A percentile compares a stretch with the other conserved stretches of the same genome.
These are phyloP conservation scores for Penicillium bialowiezense DNA, from an alignment of 495 filamentous ascomycete genomes.

Conservation along the genomic window DNA sequence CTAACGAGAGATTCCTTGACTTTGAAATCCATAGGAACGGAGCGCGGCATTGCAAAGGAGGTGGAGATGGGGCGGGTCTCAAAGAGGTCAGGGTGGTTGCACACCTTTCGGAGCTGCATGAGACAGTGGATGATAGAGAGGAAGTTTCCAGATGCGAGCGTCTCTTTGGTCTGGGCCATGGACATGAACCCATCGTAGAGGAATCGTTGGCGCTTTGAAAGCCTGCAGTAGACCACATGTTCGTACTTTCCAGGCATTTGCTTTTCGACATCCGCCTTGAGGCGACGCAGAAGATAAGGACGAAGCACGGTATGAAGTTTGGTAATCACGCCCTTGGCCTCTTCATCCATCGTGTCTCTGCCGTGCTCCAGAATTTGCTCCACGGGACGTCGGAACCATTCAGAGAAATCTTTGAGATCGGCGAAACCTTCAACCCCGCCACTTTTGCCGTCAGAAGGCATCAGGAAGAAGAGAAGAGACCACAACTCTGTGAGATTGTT, in stretches of 20 bases:
- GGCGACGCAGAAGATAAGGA: conserved; percentile 84
- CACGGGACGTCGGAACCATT: conserved; percentile 88
- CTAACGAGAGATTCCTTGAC: conserved; percentile 72
- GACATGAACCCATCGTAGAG: conserved; percentile 97
- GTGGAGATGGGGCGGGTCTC: conserved; percentile 97
- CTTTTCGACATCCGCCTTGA: conserved; percentile 98
- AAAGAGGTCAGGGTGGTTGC: conserved; percentile 97
- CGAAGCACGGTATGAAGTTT: conserved; percentile 92
- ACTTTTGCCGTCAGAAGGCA: conserved; percentile 74
- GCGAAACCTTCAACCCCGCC: conserved; percentile 81
- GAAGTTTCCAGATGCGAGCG: conserved; percentile 91
- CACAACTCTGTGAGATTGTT: conserved; percentile 97
- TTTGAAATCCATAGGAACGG: conserved; percentile 75
- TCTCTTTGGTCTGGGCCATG: conserved; percentile 84
- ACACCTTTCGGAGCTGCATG: conserved; percentile 97
- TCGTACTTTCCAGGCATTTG: conserved; percentile 99
- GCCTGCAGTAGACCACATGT: conserved; percentile 88
- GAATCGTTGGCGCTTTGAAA: conserved; percentile 92
- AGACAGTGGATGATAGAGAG: conserved; percentile 97
- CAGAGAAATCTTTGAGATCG: conserved; percentile 85
- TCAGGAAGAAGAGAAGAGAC: conserved; percentile 95
- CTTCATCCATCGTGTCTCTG: conserved; percentile 86
- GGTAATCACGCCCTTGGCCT: conserved; percentile 80
- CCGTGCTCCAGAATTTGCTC: conserved; percentile 95
- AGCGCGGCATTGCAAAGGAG: conserved; percentile 88